Evolutionary conservation across 257 asterid species (phyloP).

Genomic region (Penstemon barbatus): DNA sequence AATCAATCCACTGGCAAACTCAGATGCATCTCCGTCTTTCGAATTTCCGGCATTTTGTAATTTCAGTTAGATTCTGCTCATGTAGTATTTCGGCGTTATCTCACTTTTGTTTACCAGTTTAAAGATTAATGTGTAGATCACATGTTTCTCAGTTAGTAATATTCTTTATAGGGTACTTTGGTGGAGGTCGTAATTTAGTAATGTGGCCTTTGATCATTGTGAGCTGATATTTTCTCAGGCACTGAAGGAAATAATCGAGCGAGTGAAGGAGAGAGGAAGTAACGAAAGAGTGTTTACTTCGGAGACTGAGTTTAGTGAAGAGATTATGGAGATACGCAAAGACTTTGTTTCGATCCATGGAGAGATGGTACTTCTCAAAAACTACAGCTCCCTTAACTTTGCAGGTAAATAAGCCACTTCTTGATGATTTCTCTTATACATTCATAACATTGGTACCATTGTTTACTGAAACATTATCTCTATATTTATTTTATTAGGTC

Average conservation of each 20-base stretch:
- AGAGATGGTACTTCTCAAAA: conserved; percentile 89
- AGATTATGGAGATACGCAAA: conserved; percentile 66
- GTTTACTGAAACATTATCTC: conserved; percentile 11
- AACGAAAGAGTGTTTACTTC: conserved; percentile 37
- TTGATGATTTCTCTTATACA: neutral
- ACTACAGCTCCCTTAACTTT: conserved; percentile 88
- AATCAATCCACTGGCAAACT: neutral
- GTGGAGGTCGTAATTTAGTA: neutral
- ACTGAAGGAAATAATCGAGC: conserved; percentile 69
- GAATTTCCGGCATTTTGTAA: neutral
- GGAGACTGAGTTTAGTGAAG: conserved; percentile 65
- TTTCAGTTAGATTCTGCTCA: neutral
- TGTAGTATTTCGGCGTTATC: neutral
- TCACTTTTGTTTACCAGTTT: neutral
- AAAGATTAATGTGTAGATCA: neutral
- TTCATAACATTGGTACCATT: neutral
- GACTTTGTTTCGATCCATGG: conserved; percentile 89
- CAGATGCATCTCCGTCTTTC: neutral
- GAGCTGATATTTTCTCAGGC: conserved; percentile 46
- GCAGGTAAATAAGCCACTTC: conserved; percentile 57
- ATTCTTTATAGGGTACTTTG: neutral
- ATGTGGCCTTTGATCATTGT: conserved; percentile 17
- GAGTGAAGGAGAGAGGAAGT: conserved; percentile 49
- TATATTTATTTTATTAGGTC: conserved; percentile 43
- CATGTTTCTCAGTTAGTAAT: neutral